A percentile compares a stretch with the other conserved stretches of the same genome.
Conservation (phyloP, 2,329 filamentous ascomycete genomes). For the Zymoseptoria pseudotritici region DNA sequence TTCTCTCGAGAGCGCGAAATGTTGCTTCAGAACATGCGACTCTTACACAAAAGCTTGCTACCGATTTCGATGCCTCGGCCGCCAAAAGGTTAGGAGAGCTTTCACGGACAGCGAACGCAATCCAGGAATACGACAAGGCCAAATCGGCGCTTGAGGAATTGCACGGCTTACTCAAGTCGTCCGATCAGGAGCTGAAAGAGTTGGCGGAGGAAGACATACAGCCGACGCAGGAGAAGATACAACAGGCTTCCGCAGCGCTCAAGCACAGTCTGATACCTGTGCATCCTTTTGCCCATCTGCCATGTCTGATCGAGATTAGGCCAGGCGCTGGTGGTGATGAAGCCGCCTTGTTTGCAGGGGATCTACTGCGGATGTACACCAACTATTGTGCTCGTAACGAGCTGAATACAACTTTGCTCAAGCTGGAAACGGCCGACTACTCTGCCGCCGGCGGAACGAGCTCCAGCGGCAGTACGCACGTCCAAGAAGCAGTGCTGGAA, state of each 20-base stretch:
- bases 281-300: conserved; percentile 82
- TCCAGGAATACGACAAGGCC: conserved; percentile 52
- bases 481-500: conserved; percentile 84
- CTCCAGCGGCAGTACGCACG: conserved; percentile 55
- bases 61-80: conserved; percentile 48
- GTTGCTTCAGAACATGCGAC: conserved; percentile 49
- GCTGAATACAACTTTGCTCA: conserved; percentile 61
- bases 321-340: conserved; percentile 89
- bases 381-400: conserved; percentile 64
- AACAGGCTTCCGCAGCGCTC: conserved; percentile 57
- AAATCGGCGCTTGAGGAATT: conserved; percentile 61
- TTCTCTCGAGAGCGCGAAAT: conserved; percentile 49
- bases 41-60: conserved; percentile 46
- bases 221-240: conserved; percentile 56
- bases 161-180: conserved; percentile 57
- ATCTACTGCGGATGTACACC: conserved; percentile 85
- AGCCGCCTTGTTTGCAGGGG: conserved; percentile 80
- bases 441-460: conserved; percentile 39
- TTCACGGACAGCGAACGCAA: conserved; percentile 43
- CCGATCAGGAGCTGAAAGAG: conserved; percentile 50
- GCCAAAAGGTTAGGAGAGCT: conserved; percentile 54
- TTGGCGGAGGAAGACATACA: conserved; percentile 63
- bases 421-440: conserved; percentile 70
- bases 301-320: conserved; percentile 84
- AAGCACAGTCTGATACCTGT: conserved; percentile 73